phyloP scores from a whole-genome alignment of 306 rosid genomes.

The Quillaja saponaria region DNA sequence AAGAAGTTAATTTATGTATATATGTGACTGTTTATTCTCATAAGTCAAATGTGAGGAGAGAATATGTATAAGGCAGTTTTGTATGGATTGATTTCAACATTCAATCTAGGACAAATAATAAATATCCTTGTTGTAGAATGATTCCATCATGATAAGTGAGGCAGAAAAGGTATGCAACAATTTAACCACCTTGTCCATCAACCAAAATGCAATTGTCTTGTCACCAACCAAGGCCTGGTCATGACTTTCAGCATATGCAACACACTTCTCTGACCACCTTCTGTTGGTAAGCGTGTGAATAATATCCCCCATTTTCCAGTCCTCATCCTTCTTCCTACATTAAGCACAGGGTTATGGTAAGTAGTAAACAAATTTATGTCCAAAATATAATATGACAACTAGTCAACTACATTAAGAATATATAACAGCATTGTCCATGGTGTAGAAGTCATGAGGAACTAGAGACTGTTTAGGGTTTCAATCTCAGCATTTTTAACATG shows the following conservation, averaged over 20 bases:
- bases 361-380: constrained; percentile 20
- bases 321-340: constrained; percentile 73
- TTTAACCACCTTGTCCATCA: constrained; percentile 90
- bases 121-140: constrained; percentile 10
- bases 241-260: constrained; percentile 97
- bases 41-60: too few species aligned
- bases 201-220: constrained; percentile 97
- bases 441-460: constrained; percentile 12
- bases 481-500: not conserved
- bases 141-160: constrained; percentile 24
- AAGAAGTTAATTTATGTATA: too few species aligned
- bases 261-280: constrained; percentile 94
- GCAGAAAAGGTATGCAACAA: constrained; percentile 22
- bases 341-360: constrained; percentile 3
- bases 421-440: constrained; percentile 3
- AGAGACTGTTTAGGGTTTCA: constrained; percentile 11
- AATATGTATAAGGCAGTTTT: constrained; percentile 22
- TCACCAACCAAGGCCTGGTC: constrained; percentile 99
- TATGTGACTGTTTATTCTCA: too few species aligned
- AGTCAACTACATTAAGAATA: constrained; percentile 7
- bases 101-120: constrained; percentile 6
- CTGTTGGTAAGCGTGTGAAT: constrained; percentile 80
- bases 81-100: constrained; percentile 16
- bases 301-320: constrained; percentile 84
- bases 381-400: not conserved